Evolutionary conservation across 257 asterid genomes (phyloP).

Genomic region (Nicotiana sylvestris): DNA sequence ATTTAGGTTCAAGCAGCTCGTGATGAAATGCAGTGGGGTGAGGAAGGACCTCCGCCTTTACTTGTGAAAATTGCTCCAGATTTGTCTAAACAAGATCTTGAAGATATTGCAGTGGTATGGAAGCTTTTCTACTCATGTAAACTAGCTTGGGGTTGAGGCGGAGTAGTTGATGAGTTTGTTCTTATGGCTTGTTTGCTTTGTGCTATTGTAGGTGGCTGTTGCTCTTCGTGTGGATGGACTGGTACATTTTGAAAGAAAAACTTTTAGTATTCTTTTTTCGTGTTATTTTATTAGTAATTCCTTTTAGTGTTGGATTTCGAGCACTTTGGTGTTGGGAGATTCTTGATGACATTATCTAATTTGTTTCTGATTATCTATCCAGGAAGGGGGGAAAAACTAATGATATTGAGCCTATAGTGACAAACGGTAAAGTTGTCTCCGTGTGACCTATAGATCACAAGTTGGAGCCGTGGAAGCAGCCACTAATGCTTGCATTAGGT

Average conservation of each 20-base stretch:
- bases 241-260: slow-evolving; percentile 43
- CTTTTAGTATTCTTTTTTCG: neutral
- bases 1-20: slow-evolving; percentile 93
- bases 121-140: slow-evolving; percentile 2
- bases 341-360: neutral
- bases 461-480: too few relatives aligned
- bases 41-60: slow-evolving; percentile 96
- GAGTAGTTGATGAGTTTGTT: neutral
- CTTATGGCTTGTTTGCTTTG: slow-evolving; percentile 18
- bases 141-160: neutral
- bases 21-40: slow-evolving; percentile 99
- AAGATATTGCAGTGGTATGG: slow-evolving; percentile 91
- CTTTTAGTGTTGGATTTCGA: neutral
- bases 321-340: neutral
- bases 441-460: too few relatives aligned
- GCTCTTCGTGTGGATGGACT: slow-evolving; percentile 93
- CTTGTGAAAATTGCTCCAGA: slow-evolving; percentile 98
- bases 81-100: slow-evolving; percentile 88
- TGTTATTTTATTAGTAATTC: neutral
- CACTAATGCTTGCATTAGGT: too few relatives aligned
- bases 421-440: neutral
- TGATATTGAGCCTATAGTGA: neutral
- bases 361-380: neutral
- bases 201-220: slow-evolving; percentile 72
- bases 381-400: neutral